Evolutionary conservation across 2,329 filamentous ascomycete genomes (phyloP).

Genomic region (Boeremia exigua): DNA sequence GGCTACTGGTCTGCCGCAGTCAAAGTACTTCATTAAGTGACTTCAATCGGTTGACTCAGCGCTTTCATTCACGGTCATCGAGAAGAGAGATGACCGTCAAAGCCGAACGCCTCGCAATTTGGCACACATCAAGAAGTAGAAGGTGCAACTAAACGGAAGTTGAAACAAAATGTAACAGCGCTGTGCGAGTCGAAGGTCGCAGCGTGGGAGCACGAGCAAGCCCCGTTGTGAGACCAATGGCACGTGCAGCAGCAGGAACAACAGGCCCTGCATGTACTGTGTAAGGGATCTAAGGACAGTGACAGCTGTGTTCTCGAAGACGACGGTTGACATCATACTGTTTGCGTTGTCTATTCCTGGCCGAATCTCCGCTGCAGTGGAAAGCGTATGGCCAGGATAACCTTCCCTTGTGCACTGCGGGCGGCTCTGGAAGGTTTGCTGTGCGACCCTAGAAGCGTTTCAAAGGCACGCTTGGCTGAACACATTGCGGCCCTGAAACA

Average conservation of each 20-base stretch:
- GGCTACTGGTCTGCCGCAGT: too few relatives aligned
- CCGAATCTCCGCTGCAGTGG: constrained; percentile 1
- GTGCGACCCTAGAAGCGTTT: constrained; percentile 30
- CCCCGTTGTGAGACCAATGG: background rate
- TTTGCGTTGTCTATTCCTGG: background rate
- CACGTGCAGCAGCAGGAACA: background rate
- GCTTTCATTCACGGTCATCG: too few relatives aligned
- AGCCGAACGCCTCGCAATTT: background rate
- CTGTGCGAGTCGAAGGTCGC: constrained; percentile 6
- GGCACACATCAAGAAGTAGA: background rate
- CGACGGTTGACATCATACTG: background rate
- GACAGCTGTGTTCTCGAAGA: background rate
- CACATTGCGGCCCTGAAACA: constrained; percentile 38
- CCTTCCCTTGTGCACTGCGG: constrained; percentile 4
- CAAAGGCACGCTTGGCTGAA: constrained; percentile 29
- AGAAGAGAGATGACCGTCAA: background rate
- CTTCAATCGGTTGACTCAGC: too few relatives aligned
- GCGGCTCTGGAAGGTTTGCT: constrained; percentile 17
- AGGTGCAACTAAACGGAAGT: background rate
- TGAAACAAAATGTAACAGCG: constrained; percentile 12
- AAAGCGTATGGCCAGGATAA: constrained; percentile 6
- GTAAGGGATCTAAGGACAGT: too few relatives aligned
- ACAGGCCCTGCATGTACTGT: constrained; percentile 6
- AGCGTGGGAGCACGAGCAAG: constrained; percentile 9
- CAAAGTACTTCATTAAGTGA: too few relatives aligned